These are phyloP conservation scores for Bauhinia variegata DNA, from an alignment of 306 rosid genomes.

Conservation along the genomic window DNA sequence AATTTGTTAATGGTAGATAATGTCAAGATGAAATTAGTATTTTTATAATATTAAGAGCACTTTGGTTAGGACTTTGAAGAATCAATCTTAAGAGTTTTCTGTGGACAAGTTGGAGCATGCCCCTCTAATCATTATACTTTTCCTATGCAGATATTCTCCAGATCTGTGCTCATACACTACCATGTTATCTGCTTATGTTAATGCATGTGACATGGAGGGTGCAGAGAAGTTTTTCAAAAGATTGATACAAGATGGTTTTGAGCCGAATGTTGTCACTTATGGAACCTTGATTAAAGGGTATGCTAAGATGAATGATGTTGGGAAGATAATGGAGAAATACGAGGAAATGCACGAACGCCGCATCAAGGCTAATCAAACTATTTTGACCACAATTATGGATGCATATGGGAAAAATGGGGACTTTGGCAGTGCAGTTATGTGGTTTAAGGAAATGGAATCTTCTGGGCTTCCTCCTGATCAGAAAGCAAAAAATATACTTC, in stretches of 20 bases:
- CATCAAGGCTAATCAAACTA: slow-evolving; percentile 64
- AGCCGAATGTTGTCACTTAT: slow-evolving; percentile 81
- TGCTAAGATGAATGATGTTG: slow-evolving; percentile 66
- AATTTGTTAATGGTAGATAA: no score
- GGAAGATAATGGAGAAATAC: slow-evolving; percentile 66
- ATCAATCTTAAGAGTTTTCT: slow-evolving; percentile 2
- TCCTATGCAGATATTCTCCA: slow-evolving; percentile 63
- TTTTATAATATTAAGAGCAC: not conserved
- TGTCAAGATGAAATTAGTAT: no score
- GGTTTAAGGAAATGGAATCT: slow-evolving; percentile 87
- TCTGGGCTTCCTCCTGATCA: slow-evolving; percentile 70
- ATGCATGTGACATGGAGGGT: slow-evolving; percentile 87
- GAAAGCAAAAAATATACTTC: slow-evolving; percentile 82
- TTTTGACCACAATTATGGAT: slow-evolving; percentile 87
- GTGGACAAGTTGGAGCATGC: slow-evolving; percentile 11
- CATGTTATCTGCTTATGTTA: slow-evolving; percentile 88
- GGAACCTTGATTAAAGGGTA: slow-evolving; percentile 87
- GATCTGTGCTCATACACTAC: slow-evolving; percentile 89
- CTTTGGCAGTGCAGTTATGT: slow-evolving; percentile 74
- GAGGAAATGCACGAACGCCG: slow-evolving; percentile 75
- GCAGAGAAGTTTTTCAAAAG: slow-evolving; percentile 82
- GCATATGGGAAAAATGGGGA: slow-evolving; percentile 78
- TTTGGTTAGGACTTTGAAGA: slow-evolving; percentile 7
- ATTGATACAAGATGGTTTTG: slow-evolving; percentile 72
- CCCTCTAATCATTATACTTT: slow-evolving; percentile 27